Evolutionary conservation across 1,139 yeast species (phyloP), one percentile per base, ranked within the genome.

Genomic region (Yamadazyma epiphylla): DNA sequence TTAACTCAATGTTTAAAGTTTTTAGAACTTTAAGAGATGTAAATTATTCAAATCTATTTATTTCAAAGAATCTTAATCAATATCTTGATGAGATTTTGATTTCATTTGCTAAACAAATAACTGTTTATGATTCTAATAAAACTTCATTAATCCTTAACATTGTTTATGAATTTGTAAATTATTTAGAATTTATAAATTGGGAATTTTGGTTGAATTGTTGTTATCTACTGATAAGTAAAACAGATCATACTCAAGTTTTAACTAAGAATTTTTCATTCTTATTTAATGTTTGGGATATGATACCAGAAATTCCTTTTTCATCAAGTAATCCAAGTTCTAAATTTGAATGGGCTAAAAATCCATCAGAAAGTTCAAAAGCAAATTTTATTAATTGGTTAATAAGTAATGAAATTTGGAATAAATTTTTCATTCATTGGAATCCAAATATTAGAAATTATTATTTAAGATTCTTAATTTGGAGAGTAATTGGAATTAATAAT

Each of bases 351-450:
- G 39, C 64, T 8, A 46, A 43, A 4, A 55, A 67, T 38, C 39
- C 48, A 3, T 53, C 51, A 25, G 64, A 65, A 37, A 57, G 71
- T 36, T 52, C 65, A 41, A 66, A 74, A 45, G 57, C 59, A 40
- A 65, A 66, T 41, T 62, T 79, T 43, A 65, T 74, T 15, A 53
- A 58, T 21, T 81, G 84, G 81, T 51, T 83, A 17, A 56, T 79
- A 8, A 62, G 73, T 3, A 53, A 61, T 5, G 50, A 53, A 2
- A 58, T 60, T 28, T 82, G 86, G 77, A 53, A 55, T 26, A 60
- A 67, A 26, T 74, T 75, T 38, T 77, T 85, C 45, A 71, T 80
- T 27, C 94, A 86, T 54, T 86, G 94, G 87, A 75, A 79, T 43
- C 89, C 95, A 2, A 55, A 84, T 19, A 78, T 84, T 12, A 64